phyloP scores from a whole-genome alignment of 2,329 filamentous ascomycete genomes.

The Hymenoscyphus repandus region DNA sequence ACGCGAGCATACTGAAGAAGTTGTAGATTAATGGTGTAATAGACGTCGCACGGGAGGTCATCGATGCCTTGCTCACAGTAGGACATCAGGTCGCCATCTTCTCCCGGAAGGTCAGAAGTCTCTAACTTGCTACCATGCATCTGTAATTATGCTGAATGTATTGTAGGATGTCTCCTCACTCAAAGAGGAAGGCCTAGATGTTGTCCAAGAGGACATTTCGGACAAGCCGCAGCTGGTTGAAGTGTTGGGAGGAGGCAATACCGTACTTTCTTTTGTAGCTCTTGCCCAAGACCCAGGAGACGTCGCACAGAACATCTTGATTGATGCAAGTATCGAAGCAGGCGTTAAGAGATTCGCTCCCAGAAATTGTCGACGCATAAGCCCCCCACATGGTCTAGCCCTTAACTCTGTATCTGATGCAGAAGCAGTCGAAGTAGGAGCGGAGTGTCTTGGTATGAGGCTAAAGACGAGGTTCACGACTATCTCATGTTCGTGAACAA shows the following conservation, averaged over 20 bases:
- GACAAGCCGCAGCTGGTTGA: slow-evolving; percentile 16
- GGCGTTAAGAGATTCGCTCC: slow-evolving; percentile 33
- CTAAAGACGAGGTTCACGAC: slow-evolving; percentile 36
- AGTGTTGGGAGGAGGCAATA: slow-evolving; percentile 41
- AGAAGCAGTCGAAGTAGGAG: slow-evolving; percentile 5
- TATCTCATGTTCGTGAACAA: slow-evolving; percentile 39
- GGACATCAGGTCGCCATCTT: background rate
- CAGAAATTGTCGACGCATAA: slow-evolving; percentile 34
- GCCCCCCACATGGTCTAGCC: background rate
- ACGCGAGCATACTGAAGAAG: background rate
- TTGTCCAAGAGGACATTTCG: slow-evolving; percentile 34
- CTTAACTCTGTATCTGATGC: background rate
- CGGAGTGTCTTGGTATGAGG: slow-evolving; percentile 32
- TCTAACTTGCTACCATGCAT: background rate
- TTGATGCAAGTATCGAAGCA: slow-evolving; percentile 32
- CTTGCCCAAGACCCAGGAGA: slow-evolving; percentile 13
- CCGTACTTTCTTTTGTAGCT: slow-evolving; percentile 43
- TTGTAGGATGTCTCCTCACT: background rate
- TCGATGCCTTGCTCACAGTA: background rate
- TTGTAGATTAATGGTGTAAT: background rate
- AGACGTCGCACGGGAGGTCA: background rate
- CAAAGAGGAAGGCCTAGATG: background rate
- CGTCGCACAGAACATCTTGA: slow-evolving; percentile 30
- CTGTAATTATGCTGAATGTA: background rate
- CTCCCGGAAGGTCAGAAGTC: background rate